Conservation (phyloP, 208 protist species). For the Lotmaria passim region DNA sequence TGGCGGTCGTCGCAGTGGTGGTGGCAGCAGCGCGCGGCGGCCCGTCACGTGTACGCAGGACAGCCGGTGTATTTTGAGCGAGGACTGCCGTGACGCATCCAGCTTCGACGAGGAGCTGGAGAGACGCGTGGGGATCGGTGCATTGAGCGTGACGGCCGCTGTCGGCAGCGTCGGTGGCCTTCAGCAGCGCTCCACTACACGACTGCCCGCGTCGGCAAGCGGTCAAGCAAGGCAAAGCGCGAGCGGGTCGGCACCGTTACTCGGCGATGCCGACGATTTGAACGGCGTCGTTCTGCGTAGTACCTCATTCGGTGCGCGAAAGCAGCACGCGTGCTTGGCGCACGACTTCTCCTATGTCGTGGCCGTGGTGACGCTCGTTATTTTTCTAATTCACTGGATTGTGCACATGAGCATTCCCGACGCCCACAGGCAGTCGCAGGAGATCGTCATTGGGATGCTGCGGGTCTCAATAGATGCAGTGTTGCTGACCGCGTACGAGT, state of each 20-base stretch:
- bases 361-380: not conserved
- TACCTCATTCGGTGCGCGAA: not conserved
- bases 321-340: not conserved
- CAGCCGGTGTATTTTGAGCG: not conserved
- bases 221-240: not conserved
- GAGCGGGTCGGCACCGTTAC: not conserved
- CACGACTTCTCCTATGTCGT: not conserved
- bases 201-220: not conserved
- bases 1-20: not conserved
- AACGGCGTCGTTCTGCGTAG: not conserved
- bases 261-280: not conserved
- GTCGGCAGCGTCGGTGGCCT: not conserved
- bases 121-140: not conserved
- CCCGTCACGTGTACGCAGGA: no score
- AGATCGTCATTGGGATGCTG: constrained; percentile 42
- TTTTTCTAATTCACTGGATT: constrained; percentile 23
- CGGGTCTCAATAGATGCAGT: constrained; percentile 23
- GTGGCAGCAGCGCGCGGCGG: not conserved
- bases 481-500: not conserved
- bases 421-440: constrained; percentile 52
- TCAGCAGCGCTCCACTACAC: constrained; percentile 2
- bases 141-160: not conserved
- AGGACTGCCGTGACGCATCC: no score
- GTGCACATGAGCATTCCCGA: constrained; percentile 34
- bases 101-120: constrained; percentile 1